These are phyloP conservation scores for Cryphonectria naterciae DNA, from an alignment of 2,329 filamentous ascomycete species.

Conservation along the genomic window DNA sequence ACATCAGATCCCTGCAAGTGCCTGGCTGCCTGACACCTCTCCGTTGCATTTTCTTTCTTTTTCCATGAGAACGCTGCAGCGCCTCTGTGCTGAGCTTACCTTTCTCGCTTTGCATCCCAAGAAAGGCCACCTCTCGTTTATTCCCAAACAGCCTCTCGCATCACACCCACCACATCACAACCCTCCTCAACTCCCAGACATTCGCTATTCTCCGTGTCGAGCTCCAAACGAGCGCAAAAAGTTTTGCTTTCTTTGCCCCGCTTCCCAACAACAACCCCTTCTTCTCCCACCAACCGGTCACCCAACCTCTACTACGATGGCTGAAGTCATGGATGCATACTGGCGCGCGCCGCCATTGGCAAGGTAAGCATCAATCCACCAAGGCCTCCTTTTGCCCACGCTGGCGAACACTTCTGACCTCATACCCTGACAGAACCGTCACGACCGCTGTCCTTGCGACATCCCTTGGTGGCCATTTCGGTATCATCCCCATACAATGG, in stretches of 20 bases:
- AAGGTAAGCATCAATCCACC: slow-evolving; percentile 40
- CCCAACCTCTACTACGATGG: slow-evolving; percentile 38
- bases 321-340: slow-evolving; percentile 46
- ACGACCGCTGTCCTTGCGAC: slow-evolving; percentile 65
- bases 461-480: slow-evolving; percentile 64
- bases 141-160: not conserved
- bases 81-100: not conserved
- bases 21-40: slow-evolving; percentile 9
- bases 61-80: slow-evolving; percentile 13
- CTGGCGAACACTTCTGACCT: slow-evolving; percentile 11
- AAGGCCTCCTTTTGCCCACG: not conserved
- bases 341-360: slow-evolving; percentile 48
- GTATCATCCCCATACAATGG: slow-evolving; percentile 54
- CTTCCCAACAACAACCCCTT: not conserved
- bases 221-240: slow-evolving; percentile 14
- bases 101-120: not conserved
- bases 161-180: slow-evolving; percentile 8
- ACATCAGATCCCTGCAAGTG: slow-evolving; percentile 13
- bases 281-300: not conserved
- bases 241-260: slow-evolving; percentile 19
- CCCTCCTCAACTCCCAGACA: not conserved
- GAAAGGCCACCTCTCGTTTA: slow-evolving; percentile 29
- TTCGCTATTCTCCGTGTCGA: not conserved
- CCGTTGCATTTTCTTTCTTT: slow-evolving; percentile 25
- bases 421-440: slow-evolving; percentile 59